phyloP scores from a whole-genome alignment of 148 eudicot genomes.

The Vaccinium myrtillus region DNA sequence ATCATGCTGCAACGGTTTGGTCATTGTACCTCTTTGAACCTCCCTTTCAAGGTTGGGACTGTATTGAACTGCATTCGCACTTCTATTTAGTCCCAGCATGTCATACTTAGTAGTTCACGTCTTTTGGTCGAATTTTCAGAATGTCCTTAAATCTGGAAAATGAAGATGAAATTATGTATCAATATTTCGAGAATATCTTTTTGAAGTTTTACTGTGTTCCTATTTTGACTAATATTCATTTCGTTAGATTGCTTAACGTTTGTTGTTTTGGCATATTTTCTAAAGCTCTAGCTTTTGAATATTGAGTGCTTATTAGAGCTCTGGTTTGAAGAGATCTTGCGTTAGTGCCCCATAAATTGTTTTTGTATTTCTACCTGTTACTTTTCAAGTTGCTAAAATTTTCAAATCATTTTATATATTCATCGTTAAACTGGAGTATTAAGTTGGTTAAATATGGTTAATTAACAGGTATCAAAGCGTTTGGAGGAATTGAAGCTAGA shows the following conservation, averaged over 20 bases:
- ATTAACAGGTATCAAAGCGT: conserved; percentile 64
- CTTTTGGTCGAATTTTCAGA: neutral
- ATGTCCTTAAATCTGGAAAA: neutral
- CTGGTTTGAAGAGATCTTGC: neutral
- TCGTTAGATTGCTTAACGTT: neutral
- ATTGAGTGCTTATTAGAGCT: neutral
- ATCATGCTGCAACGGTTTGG: neutral
- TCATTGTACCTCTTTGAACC: neutral
- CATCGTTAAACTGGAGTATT: neutral
- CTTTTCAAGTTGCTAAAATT: neutral
- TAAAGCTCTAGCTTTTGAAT: neutral
- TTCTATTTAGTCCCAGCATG: neutral
- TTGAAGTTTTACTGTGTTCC: neutral
- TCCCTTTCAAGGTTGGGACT: neutral
- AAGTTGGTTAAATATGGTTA: neutral
- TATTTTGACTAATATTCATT: neutral
- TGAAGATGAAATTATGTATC: neutral
- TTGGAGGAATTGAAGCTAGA: conserved; percentile 72
- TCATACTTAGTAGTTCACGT: neutral
- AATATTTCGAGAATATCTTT: neutral
- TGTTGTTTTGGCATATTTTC: neutral
- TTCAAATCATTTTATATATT: neutral
- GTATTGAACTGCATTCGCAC: neutral
- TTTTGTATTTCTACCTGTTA: neutral
- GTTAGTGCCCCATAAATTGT: neutral